phyloP scores from a whole-genome alignment of 768 basidiomycete species.

The Panaeolus papilionaceus region DNA sequence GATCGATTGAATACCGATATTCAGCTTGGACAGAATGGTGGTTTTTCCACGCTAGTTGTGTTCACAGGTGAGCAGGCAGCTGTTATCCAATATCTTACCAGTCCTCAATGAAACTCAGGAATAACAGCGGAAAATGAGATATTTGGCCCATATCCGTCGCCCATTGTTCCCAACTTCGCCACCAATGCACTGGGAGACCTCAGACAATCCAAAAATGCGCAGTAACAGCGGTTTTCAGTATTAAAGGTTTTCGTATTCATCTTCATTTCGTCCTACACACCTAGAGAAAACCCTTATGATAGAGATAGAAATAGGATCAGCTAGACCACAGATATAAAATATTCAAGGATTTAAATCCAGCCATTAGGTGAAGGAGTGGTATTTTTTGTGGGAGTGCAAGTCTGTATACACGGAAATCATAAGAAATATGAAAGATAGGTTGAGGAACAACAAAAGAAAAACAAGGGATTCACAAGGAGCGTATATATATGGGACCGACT shows the following conservation, averaged over 20 bases:
- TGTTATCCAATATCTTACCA: conserved; percentile 8
- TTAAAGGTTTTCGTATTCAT: not conserved
- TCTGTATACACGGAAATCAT: conserved; percentile 3
- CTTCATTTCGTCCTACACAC: not conserved
- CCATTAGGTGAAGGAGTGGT: conserved; percentile 3
- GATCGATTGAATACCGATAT: conserved; percentile 97
- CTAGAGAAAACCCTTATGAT: not conserved
- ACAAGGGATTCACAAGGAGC: conserved; percentile 7
- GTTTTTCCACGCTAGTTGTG: conserved; percentile 89
- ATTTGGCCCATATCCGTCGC: conserved; percentile 70
- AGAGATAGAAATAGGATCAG: not conserved
- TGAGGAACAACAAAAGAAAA: not conserved
- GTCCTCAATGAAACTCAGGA: conserved; percentile 48
- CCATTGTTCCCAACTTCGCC: conserved; percentile 82
- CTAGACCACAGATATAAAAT: not conserved
- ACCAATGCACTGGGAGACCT: conserved; percentile 86
- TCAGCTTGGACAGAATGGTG: conserved; percentile 87
- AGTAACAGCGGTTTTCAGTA: not conserved
- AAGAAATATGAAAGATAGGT: conserved; percentile 7
- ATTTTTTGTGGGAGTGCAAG: not conserved
- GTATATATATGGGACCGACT: conserved; percentile 12
- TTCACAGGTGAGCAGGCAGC: conserved; percentile 67
- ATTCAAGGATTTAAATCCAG: not conserved
- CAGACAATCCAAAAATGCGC: conserved; percentile 28
- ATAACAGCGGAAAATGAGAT: conserved; percentile 80